These are phyloP conservation scores for Ogataea pilisensis DNA, from an alignment of 805 yeast species.

Conservation along the genomic window DNA sequence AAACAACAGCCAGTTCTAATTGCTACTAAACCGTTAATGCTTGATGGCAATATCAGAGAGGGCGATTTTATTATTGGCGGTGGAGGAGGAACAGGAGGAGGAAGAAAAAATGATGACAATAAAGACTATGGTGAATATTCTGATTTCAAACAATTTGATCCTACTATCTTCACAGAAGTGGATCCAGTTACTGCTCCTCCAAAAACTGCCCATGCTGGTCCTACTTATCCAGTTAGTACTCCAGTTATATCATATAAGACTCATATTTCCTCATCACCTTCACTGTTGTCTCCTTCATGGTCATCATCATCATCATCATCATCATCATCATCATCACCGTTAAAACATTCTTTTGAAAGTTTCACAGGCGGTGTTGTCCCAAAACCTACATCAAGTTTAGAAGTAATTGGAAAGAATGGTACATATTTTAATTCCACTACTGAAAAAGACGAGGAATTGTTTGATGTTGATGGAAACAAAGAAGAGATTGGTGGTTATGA, in stretches of 20 bases:
- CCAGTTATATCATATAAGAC: background rate
- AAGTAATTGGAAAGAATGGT: too few species aligned
- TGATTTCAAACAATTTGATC: background rate
- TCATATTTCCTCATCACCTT: background rate
- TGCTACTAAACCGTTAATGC: background rate
- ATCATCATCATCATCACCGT: too few species aligned
- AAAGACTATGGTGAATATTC: background rate
- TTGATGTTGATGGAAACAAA: background rate
- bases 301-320: too few species aligned
- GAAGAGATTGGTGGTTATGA: constrained; percentile 15
- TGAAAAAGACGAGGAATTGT: too few species aligned
- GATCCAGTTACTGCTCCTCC: too few species aligned
- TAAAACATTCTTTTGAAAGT: too few species aligned
- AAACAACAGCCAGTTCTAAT: background rate
- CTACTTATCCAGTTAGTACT: too few species aligned
- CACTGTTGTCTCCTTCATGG: too few species aligned
- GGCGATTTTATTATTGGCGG: constrained; percentile 1
- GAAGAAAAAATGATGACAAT: background rate
- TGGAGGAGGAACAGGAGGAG: background rate
- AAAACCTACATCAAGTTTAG: too few species aligned
- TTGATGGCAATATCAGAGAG: background rate
- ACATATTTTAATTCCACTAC: background rate
- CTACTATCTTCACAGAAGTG: too few species aligned
- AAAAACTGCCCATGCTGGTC: too few species aligned
- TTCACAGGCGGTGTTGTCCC: too few species aligned